Evolutionary conservation across 768 basidiomycete species (phyloP).

Genomic region (Psilocybe subaeruginosa): DNA sequence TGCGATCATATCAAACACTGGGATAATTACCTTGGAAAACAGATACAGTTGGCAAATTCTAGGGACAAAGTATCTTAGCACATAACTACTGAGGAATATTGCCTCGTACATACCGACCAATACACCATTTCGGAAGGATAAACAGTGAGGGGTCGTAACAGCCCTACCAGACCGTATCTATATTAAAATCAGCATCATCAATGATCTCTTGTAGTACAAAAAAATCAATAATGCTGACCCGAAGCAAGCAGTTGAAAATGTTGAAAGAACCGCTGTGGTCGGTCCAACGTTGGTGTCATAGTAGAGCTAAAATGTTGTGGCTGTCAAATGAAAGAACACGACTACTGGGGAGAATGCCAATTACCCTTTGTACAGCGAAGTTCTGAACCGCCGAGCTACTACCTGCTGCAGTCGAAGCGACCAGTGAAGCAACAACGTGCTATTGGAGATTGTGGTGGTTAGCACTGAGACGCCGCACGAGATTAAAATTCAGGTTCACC

Average conservation of each 20-base stretch:
- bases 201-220: neutral
- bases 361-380: slow-evolving; percentile 62
- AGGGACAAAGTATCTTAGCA: neutral
- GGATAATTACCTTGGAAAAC: slow-evolving; percentile 53
- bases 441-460: slow-evolving; percentile 26
- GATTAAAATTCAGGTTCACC: slow-evolving; percentile 32
- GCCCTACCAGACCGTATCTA: slow-evolving; percentile 62
- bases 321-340: neutral
- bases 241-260: slow-evolving; percentile 67
- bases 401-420: slow-evolving; percentile 57
- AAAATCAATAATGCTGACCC: slow-evolving; percentile 38
- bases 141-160: slow-evolving; percentile 60
- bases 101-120: slow-evolving; percentile 46
- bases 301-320: slow-evolving; percentile 43
- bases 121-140: slow-evolving; percentile 70
- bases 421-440: slow-evolving; percentile 60
- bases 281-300: slow-evolving; percentile 60
- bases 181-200: neutral
- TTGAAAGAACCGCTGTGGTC: slow-evolving; percentile 59
- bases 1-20: neutral
- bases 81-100: neutral
- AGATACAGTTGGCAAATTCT: slow-evolving; percentile 62
- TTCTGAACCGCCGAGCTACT: slow-evolving; percentile 59
- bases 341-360: neutral
- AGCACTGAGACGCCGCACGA: neutral